phyloP scores from a whole-genome alignment of 75 land plant species.

The Larix kaempferi region DNA sequence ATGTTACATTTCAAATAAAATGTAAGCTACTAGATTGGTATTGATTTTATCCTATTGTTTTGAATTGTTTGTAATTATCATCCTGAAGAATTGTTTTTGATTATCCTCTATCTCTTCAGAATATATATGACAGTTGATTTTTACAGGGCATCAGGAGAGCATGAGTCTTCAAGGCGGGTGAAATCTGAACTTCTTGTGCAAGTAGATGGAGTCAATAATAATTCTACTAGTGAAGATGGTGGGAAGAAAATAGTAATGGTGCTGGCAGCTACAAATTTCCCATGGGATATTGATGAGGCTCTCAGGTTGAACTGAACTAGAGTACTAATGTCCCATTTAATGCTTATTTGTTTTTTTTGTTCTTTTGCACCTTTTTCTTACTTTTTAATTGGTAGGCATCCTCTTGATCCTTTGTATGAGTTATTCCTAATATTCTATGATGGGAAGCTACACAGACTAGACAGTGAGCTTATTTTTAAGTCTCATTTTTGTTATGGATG shows the following conservation, averaged over 20 bases:
- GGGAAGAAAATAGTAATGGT: conserved; percentile 94
- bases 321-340: not conserved
- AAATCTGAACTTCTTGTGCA: conserved; percentile 98
- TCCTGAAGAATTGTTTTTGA: not conserved
- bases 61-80: not conserved
- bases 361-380: not conserved
- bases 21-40: not conserved
- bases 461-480: conserved; percentile 1
- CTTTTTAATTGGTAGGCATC: not conserved
- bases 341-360: not conserved
- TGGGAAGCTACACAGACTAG: not conserved
- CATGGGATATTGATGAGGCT: conserved; percentile 99
- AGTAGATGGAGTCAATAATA: conserved; percentile 97
- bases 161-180: conserved; percentile 96
- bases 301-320: conserved; percentile 51
- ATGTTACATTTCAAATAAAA: not conserved
- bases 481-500: not conserved
- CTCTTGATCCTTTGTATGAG: not conserved
- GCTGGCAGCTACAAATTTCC: conserved; percentile 97
- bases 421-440: not conserved
- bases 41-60: not conserved
- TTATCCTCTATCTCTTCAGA: not conserved
- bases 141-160: conserved; percentile 93
- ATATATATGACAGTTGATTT: conserved; percentile 8
- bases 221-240: conserved; percentile 77